Conservation (phyloP, 495 filamentous ascomycete species). For the Penicillium nucicola region DNA sequence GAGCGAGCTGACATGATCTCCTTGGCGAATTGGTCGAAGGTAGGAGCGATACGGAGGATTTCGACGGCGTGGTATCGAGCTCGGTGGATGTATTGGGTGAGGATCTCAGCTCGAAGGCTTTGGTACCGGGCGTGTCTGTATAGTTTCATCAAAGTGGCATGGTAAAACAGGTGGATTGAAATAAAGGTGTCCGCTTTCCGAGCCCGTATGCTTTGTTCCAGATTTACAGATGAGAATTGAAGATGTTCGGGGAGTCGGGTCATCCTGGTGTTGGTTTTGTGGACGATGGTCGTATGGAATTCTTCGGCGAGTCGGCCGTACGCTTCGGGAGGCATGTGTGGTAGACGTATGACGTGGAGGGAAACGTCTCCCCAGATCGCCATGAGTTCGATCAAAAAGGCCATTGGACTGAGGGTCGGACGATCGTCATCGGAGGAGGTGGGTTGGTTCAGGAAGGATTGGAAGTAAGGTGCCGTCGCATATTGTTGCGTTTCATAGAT, state of each 20-base stretch:
- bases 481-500: conserved; percentile 55
- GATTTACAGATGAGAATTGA: conserved; percentile 47
- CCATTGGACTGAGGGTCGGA: conserved; percentile 52
- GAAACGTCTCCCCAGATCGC: conserved; percentile 65
- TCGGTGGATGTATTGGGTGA: conserved; percentile 35
- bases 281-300: conserved; percentile 48
- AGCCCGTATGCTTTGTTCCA: conserved; percentile 42
- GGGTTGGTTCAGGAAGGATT: conserved; percentile 40
- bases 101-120: conserved; percentile 24
- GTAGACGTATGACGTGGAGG: conserved; percentile 51
- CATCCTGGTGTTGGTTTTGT: conserved; percentile 49
- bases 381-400: conserved; percentile 56
- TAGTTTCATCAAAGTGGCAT: conserved; percentile 57
- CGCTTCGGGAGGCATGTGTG: conserved; percentile 42
- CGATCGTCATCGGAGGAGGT: conserved; percentile 25
- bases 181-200: conserved; percentile 54
- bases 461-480: conserved; percentile 54
- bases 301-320: conserved; percentile 44
- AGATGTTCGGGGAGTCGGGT: conserved; percentile 43
- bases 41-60: conserved; percentile 33
- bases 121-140: conserved; percentile 56
- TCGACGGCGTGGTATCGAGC: conserved; percentile 42
- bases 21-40: conserved; percentile 23
- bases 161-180: conserved; percentile 59
- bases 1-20: conserved; percentile 20